These are phyloP conservation scores for Gossypium davidsonii DNA, from an alignment of 441 rosid genomes.

Conservation along the genomic window DNA sequence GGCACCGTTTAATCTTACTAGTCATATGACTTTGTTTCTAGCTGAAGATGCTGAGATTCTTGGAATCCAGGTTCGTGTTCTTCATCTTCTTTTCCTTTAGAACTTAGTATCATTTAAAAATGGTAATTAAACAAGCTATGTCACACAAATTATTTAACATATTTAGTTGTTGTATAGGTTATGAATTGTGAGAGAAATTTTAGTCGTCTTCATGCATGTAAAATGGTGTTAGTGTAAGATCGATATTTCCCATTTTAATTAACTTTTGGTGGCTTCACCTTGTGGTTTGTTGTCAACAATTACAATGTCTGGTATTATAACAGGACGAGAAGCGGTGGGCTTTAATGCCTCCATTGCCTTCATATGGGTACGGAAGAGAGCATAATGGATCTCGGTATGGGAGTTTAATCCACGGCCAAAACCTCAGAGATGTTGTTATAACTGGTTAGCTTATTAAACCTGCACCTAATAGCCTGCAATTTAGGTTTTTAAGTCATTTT, in stretches of 20 bases:
- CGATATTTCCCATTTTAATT: neutral
- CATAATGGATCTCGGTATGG: constrained; percentile 87
- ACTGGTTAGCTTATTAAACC: constrained; percentile 41
- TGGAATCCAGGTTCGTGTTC: constrained; percentile 58
- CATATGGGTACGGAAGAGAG: constrained; percentile 91
- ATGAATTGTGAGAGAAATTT: neutral
- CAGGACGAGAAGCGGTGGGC: constrained; percentile 89
- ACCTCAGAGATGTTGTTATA: constrained; percentile 83
- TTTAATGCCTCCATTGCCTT: constrained; percentile 86
- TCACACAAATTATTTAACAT: neutral
- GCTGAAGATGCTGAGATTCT: constrained; percentile 82
- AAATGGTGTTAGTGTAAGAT: neutral
- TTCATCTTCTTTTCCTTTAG: neutral
- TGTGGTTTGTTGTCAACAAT: neutral
- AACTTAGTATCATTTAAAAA: no score
- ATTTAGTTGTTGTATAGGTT: neutral
- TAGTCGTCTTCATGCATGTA: neutral
- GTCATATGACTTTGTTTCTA: constrained; percentile 86
- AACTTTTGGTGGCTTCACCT: neutral
- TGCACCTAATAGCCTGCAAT: neutral
- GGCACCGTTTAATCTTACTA: constrained; percentile 91
- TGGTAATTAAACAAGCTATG: neutral
- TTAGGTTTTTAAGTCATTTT: neutral
- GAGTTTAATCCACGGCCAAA: constrained; percentile 91
- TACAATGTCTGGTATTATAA: neutral